Evolutionary conservation across 2,329 filamentous ascomycete species (phyloP).

Genomic region (Pseudocercospora fuligena): DNA sequence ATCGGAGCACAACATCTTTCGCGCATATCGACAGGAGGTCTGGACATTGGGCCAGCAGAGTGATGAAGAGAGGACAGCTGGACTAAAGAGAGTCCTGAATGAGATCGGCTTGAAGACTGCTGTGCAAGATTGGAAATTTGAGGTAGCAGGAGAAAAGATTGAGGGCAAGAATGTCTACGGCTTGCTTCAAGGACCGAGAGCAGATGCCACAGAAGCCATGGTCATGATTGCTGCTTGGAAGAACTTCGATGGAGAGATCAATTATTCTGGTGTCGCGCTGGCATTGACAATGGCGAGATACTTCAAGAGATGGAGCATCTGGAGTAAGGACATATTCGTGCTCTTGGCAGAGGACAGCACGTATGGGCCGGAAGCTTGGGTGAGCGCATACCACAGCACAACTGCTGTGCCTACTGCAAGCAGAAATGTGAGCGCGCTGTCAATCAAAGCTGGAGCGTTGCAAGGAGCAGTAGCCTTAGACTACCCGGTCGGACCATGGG

Average conservation of each 20-base stretch:
- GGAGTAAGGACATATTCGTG: slow-evolving; percentile 98
- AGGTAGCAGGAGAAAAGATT: slow-evolving; percentile 73
- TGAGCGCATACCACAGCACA: slow-evolving; percentile 94
- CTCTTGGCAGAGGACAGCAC: slow-evolving; percentile 86
- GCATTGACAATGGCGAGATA: slow-evolving; percentile 87
- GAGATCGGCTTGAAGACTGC: slow-evolving; percentile 85
- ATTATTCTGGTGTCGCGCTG: slow-evolving; percentile 84
- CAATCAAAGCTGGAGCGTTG: slow-evolving; percentile 89
- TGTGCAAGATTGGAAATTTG: slow-evolving; percentile 85
- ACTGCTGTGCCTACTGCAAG: slow-evolving; percentile 65
- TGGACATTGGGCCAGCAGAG: slow-evolving; percentile 60
- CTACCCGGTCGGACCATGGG: slow-evolving; percentile 72
- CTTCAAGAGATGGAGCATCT: slow-evolving; percentile 96
- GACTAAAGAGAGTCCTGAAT: slow-evolving; percentile 74
- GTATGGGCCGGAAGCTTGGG: slow-evolving; percentile 92
- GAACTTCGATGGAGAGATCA: slow-evolving; percentile 77
- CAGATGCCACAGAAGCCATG: slow-evolving; percentile 95
- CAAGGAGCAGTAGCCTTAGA: slow-evolving; percentile 94
- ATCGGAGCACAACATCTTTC: slow-evolving; percentile 92
- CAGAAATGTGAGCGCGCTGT: slow-evolving; percentile 68
- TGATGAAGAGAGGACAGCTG: slow-evolving; percentile 47
- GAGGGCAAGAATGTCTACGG: slow-evolving; percentile 90
- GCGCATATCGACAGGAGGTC: slow-evolving; percentile 86
- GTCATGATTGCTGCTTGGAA: slow-evolving; percentile 89
- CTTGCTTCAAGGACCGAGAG: slow-evolving; percentile 87